phyloP scores from a whole-genome alignment of 352 stramenopile genomes.

The Phytopythium cucurbitacearum region DNA sequence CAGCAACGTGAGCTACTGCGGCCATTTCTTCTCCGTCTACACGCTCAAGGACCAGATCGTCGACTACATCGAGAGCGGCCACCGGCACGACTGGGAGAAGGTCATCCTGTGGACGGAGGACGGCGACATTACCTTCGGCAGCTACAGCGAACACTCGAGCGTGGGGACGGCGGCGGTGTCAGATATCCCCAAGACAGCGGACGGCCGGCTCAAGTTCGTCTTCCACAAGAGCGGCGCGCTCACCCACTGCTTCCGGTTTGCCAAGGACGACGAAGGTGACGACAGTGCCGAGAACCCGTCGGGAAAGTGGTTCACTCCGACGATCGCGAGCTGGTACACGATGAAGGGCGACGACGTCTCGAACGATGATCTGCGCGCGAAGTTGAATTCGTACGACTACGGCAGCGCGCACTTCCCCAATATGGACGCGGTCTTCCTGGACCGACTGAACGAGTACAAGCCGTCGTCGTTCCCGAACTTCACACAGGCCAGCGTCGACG shows the following conservation, averaged over 20 bases:
- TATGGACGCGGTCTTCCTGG: slow-evolving; percentile 4
- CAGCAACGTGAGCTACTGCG: slow-evolving; percentile 7
- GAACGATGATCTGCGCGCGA: slow-evolving; percentile 5
- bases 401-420: slow-evolving; percentile 5
- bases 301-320: slow-evolving; percentile 2
- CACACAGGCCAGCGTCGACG: slow-evolving; percentile 9
- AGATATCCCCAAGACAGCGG: slow-evolving; percentile 3
- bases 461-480: slow-evolving; percentile 3
- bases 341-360: slow-evolving; percentile 13
- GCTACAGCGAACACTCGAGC: slow-evolving; percentile 3
- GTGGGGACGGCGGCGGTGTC: neutral
- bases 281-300: slow-evolving; percentile 4
- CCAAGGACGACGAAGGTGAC: slow-evolving; percentile 6
- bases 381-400: slow-evolving; percentile 5
- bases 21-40: slow-evolving; percentile 11
- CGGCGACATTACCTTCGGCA: slow-evolving; percentile 4
- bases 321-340: slow-evolving; percentile 16
- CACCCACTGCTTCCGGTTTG: slow-evolving; percentile 6
- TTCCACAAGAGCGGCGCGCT: slow-evolving; percentile 9
- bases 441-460: slow-evolving; percentile 4
- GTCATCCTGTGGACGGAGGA: slow-evolving; percentile 6
- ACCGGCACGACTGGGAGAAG: neutral
- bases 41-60: neutral
- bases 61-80: neutral
- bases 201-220: slow-evolving; percentile 11